Evolutionary conservation across 1,139 yeast species (phyloP).

Genomic region (Lodderomyces pseudojiufengensis): DNA sequence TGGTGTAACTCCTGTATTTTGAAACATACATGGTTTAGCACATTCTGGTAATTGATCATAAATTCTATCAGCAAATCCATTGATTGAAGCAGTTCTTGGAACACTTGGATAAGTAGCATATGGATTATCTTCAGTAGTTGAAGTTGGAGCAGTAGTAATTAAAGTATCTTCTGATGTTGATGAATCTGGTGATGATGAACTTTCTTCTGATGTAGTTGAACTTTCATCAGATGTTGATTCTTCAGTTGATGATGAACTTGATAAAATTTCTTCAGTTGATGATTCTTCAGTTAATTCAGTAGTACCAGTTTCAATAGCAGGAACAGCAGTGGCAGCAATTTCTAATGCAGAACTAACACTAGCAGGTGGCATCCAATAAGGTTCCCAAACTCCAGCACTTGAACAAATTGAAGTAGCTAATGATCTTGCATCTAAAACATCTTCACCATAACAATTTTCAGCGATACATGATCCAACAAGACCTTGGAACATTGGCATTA

Average conservation of each 20-base stretch:
- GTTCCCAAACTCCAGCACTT: slow-evolving; percentile 39
- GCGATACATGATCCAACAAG: slow-evolving; percentile 30
- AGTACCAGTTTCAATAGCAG: slow-evolving; percentile 2
- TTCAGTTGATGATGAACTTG: not conserved
- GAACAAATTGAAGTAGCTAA: slow-evolving; percentile 41
- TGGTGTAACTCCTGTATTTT: slow-evolving; percentile 28
- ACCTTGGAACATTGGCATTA: slow-evolving; percentile 28
- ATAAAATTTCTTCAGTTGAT: not conserved
- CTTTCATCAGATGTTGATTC: too few relatives aligned
- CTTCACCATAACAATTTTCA: slow-evolving; percentile 27
- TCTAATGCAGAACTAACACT: slow-evolving; percentile 30
- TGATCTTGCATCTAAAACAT: slow-evolving; percentile 36
- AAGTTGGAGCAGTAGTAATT: slow-evolving; percentile 5
- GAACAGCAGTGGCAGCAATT: slow-evolving; percentile 25
- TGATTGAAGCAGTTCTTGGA: slow-evolving; percentile 31
- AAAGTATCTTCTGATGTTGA: not conserved
- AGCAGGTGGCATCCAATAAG: slow-evolving; percentile 35
- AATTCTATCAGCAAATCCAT: slow-evolving; percentile 37
- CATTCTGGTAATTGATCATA: slow-evolving; percentile 21
- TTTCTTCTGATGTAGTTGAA: not conserved
- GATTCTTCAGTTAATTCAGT: too few relatives aligned
- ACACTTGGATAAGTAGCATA: slow-evolving; percentile 29
- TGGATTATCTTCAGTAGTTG: slow-evolving; percentile 12
- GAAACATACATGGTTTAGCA: slow-evolving; percentile 26
- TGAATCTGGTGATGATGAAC: not conserved